Percentiles rank a stretch among this genome's conserved stretches.
Conservation (phyloP, 1,139 yeast species). For the Lodderomyces parapsilosis region DNA sequence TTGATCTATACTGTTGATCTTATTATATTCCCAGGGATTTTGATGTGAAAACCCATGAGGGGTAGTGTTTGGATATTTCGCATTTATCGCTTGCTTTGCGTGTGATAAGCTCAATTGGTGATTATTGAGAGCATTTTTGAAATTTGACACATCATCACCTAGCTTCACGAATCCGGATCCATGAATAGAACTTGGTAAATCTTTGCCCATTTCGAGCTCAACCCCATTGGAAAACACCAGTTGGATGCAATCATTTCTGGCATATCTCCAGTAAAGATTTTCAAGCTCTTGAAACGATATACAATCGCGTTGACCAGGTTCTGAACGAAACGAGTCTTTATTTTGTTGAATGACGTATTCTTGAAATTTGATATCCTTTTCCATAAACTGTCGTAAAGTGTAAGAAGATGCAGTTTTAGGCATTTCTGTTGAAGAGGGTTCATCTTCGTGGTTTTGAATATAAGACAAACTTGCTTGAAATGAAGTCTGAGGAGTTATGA, state of each 20-base stretch:
- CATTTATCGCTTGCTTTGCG: conserved; percentile 5
- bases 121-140: conserved; percentile 13
- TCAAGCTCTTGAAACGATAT: conserved; percentile 37
- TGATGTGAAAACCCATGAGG: background rate
- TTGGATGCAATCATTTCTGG: conserved; percentile 6
- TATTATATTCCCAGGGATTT: conserved; percentile 18
- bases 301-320: conserved; percentile 17
- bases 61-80: background rate
- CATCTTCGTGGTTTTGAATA: conserved; percentile 27
- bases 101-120: conserved; percentile 12
- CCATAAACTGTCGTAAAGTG: conserved; percentile 52
- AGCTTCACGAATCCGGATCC: conserved; percentile 16
- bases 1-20: conserved; percentile 21
- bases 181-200: conserved; percentile 18
- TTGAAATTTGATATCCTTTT: conserved; percentile 46
- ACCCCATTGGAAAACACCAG: conserved; percentile 22
- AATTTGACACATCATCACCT: conserved; percentile 16
- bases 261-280: conserved; percentile 38
- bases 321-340: conserved; percentile 17
- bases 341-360: conserved; percentile 29
- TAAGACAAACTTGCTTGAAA: conserved; percentile 20
- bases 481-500: conserved; percentile 28
- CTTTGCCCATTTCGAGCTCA: conserved; percentile 31
- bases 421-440: conserved; percentile 23
- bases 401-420: conserved; percentile 41